Evolutionary conservation across 2,329 filamentous ascomycete genomes (phyloP), one percentile per base, ranked within the genome.

Genomic region (Diaporthe sp.): DNA sequence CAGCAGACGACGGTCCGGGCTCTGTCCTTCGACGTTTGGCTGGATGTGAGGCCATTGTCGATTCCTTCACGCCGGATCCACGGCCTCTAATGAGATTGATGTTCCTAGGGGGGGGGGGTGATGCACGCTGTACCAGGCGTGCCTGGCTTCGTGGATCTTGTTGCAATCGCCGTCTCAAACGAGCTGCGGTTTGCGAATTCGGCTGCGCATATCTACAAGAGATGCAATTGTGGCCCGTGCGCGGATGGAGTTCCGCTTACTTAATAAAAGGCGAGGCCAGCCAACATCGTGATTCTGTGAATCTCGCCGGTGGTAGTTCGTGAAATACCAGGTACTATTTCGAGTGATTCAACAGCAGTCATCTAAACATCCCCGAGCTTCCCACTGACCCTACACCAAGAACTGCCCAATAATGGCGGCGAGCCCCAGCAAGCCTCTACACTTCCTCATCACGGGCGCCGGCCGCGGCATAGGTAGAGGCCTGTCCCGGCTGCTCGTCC

Each of bases 401-500:
- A 42, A 25, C 13, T 13, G 8, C 12, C 4, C 27, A 32, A 6
- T 6, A 32, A 71, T 71, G 69, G 69, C 47, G 25, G 47, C 56
- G 37, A 63, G 32, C 47, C 6, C 69, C 32, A 71, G 44, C 22
- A 71, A 71, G 56, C 58, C 74, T 9, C 74, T 75, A n/a, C 59
- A 73, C 35, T 71, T 75, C 75, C 86, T 94, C 77, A 86, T 94
- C 82, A 94, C 92, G 27, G 92, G 90, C 56, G 85, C 89, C 68
- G 90, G 91, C 71, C 91, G 91, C 47, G 92, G 92, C 74, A 94
- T 94, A 78, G 92, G 92, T 39, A 84, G 87, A 68, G 91, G 91
- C 71, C 92, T 92, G 68, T 92, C 92, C 76, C 86, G 74, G 51
- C 80, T 82, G 1, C 81, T 86, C 8, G 80, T 86, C 32, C 75